Percentiles rank a stretch among this genome's conserved stretches.
Evolutionary conservation across 192 early-diverging fungal species (phyloP).

Genomic region (Neocallimastix lanati): DNA sequence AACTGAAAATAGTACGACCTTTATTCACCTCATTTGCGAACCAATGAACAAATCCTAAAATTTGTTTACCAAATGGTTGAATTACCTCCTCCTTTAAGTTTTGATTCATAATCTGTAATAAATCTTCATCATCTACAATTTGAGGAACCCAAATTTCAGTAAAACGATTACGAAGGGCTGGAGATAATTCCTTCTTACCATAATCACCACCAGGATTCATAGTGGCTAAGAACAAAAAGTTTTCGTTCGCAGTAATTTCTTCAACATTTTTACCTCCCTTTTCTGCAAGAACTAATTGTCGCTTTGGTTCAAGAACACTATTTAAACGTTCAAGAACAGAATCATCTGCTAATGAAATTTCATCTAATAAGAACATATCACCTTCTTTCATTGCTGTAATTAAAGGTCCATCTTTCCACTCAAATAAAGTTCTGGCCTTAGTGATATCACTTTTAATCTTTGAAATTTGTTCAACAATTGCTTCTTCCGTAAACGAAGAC

Average conservation of each 20-base stretch:
- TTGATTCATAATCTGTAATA: slow-evolving; percentile 23
- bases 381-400: slow-evolving; percentile 75
- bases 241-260: slow-evolving; percentile 38
- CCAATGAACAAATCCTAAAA: slow-evolving; percentile 73
- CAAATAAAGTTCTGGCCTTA: slow-evolving; percentile 52
- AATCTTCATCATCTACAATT: slow-evolving; percentile 59
- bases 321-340: slow-evolving; percentile 94
- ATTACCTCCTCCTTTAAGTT: slow-evolving; percentile 5
- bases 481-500: background rate
- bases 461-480: background rate
- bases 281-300: slow-evolving; percentile 74
- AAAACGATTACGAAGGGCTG: slow-evolving; percentile 92
- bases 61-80: slow-evolving; percentile 21
- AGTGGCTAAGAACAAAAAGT: slow-evolving; percentile 86
- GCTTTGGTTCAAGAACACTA: slow-evolving; percentile 73
- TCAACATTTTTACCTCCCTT: slow-evolving; percentile 59
- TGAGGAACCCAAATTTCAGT: slow-evolving; percentile 93
- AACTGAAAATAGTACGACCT: slow-evolving; percentile 33
- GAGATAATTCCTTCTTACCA: slow-evolving; percentile 94
- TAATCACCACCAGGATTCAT: slow-evolving; percentile 99
- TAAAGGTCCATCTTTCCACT: slow-evolving; percentile 92
- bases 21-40: slow-evolving; percentile 37
- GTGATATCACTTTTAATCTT: slow-evolving; percentile 14
- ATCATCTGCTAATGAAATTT: slow-evolving; percentile 96
- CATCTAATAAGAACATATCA: slow-evolving; percentile 82